Base-by-base conservation (phyloP, 305 asterid species). In the Solanum hybrid region DNA sequence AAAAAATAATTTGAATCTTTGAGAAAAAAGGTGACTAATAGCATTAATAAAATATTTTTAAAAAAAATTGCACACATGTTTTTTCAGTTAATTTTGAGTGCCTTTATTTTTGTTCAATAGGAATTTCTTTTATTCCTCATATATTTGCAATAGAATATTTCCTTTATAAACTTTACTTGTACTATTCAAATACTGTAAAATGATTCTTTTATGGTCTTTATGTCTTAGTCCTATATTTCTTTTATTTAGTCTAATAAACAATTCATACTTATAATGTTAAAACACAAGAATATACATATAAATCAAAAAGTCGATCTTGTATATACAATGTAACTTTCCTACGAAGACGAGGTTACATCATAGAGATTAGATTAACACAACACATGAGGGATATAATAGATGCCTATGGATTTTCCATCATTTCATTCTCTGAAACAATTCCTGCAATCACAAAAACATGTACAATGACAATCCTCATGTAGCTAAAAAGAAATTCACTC, bases 391-490 rank as follows among this genome's bases (percentile, higher is more conserved):
- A 61, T 61, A 61, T 20, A 20, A 61, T 61, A 61, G 72, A 20
- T 20, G 5, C 0, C 26, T 57, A 20, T 17, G 72, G 24, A 61
- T 20, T 61, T 20, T 7, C 26, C 11, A 61, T 61, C 26, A 61
- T 7, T 61, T 61, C 72, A 61, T 61, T 61, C 72, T 61, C 72
- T 7, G 72, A 61, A 61, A 61, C 72, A 61, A 3, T 61, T 61
- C 72, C 72, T 61, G 72, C 72, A 20, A 61, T 20, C 72, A 61
- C 72, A 92, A 92, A 90, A 92, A 91, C 95, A 94, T 96, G 92
- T 96, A 96, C 98, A 94, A 88, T 77, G 90, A 92, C 93, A 92
- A 93, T 90, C 92, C 92, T 89, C 93, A 45, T 41, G 65, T 88
- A 75, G 91, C 82, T 85, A 89, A 91, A 86, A 88, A 89, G 32